Evolutionary conservation across 345 rosid genomes (phyloP), one percentile per base, ranked within the genome.

Genomic region (Eucalyptus camaldulensis): DNA sequence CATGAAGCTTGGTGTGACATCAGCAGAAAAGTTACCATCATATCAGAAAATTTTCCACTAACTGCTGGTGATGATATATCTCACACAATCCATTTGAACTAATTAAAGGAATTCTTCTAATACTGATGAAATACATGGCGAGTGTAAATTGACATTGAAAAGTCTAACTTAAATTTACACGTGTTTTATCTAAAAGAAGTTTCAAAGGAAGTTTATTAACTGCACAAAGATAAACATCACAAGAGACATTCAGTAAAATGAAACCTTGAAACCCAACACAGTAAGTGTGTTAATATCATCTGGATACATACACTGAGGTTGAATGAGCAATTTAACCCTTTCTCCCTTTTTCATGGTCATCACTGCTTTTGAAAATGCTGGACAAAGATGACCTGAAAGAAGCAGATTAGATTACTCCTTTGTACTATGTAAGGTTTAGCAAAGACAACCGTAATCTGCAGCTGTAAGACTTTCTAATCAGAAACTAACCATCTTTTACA

Each of bases 311-410:
- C 96, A 93, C 49, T 91, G 93, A 86, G 95, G 94, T 69, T 93
- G 95, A 86, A 95, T 91, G 72, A 90, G 91, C 87, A 95, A 91
- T 89, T 92, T 89, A 81, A 86, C 94, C 88, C 92, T 95, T 92
- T 95, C 97, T 69, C 96, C 94, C 49, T 83, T 86, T 87, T 56
- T 90, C 97, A 95, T 94, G 90, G 95, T 94, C 89, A 86, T n/a
- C 47, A 93, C 87, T 54, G 93, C 94, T 90, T 93, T 94, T 10
- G 93, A 54, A 89, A 95, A 86, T 80, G 94, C 95, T 47, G 93
- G 90, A 89, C 92, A 95, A 22, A 95, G 90, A 93, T 94, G 94
- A 80, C 95, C 96, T 94, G 92, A 33, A 88, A 86, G 54, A 87
- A 88, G 40, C 12, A 87, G 86, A 88, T 13, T 37, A 87, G 86